Conservation (phyloP, 2,329 filamentous ascomycete species). For the Trichophyton rubrum region DNA sequence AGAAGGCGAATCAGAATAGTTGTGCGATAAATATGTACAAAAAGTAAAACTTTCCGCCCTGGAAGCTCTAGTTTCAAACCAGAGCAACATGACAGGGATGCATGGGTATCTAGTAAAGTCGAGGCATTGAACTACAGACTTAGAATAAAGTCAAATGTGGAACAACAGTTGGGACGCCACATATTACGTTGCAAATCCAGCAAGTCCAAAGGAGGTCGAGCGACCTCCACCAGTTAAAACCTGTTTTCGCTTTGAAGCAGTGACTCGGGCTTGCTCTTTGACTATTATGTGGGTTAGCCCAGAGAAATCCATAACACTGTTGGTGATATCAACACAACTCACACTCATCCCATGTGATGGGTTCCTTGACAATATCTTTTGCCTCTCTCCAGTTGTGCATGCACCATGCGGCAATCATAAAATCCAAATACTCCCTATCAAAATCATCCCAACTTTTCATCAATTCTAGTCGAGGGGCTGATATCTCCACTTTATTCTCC, state of each 20-base stretch:
- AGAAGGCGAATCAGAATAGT: too few relatives aligned
- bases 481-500: constrained; percentile 9
- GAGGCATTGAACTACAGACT: too few relatives aligned
- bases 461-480: constrained; percentile 11
- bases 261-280: constrained; percentile 9
- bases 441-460: constrained; percentile 8
- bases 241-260: constrained; percentile 4
- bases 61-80: too few relatives aligned
- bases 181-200: not conserved
- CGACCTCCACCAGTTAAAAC: constrained; percentile 1
- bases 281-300: constrained; percentile 3
- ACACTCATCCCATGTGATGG: constrained; percentile 14
- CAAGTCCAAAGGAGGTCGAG: not conserved
- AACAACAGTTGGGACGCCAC: not conserved
- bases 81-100: too few relatives aligned
- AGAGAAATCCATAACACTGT: not conserved
- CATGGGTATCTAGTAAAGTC: too few relatives aligned
- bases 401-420: constrained; percentile 14
- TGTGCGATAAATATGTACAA: too few relatives aligned
- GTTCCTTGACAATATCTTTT: constrained; percentile 14
- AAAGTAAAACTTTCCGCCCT: too few relatives aligned
- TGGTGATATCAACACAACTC: not conserved
- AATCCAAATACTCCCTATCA: constrained; percentile 12
- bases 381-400: constrained; percentile 16
- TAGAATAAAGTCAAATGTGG: too few relatives aligned